Evolutionary conservation across 2,329 filamentous ascomycete species (phyloP).

Genomic region (Trichoderma sp.): DNA sequence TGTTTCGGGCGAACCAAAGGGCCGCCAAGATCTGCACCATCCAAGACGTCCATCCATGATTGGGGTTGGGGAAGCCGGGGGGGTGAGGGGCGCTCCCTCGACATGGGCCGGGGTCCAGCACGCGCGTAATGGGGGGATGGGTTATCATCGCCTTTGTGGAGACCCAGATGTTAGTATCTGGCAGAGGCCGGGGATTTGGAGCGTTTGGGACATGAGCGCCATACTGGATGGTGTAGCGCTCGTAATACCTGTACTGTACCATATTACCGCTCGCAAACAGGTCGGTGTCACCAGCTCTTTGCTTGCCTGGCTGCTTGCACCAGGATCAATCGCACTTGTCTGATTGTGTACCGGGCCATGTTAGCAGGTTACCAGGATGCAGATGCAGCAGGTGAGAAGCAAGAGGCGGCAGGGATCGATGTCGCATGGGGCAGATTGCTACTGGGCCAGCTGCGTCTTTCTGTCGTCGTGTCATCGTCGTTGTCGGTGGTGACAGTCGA

Average conservation of each 20-base stretch:
- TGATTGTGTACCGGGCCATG: neutral
- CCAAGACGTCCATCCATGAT: slow-evolving; percentile 12
- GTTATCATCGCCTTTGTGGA: slow-evolving; percentile 13
- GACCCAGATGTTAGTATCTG: neutral
- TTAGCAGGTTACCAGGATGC: neutral
- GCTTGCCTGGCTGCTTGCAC: neutral
- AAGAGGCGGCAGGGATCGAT: neutral
- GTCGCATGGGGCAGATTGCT: no score
- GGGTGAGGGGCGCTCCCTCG: slow-evolving; percentile 9
- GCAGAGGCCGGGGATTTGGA: slow-evolving; percentile 10
- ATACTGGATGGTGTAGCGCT: slow-evolving; percentile 22
- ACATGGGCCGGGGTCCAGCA: slow-evolving; percentile 15
- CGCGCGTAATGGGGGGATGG: slow-evolving; percentile 19
- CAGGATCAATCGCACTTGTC: neutral
- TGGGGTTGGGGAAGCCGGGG: slow-evolving; percentile 22
- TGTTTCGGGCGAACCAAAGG: slow-evolving; percentile 17
- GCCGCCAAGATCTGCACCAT: slow-evolving; percentile 23
- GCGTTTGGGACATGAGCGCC: slow-evolving; percentile 11
- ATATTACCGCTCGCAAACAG: neutral
- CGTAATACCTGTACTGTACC: neutral
- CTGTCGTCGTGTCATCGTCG: no score
- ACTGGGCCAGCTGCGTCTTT: no score
- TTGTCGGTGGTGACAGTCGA: no score
- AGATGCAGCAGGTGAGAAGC: slow-evolving; percentile 2
- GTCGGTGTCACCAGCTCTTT: neutral